A percentile compares a stretch with the other conserved stretches of the same genome.
These are phyloP conservation scores for Termitomyces bulborhizus DNA, from an alignment of 768 basidiomycete genomes.

Conservation along the genomic window DNA sequence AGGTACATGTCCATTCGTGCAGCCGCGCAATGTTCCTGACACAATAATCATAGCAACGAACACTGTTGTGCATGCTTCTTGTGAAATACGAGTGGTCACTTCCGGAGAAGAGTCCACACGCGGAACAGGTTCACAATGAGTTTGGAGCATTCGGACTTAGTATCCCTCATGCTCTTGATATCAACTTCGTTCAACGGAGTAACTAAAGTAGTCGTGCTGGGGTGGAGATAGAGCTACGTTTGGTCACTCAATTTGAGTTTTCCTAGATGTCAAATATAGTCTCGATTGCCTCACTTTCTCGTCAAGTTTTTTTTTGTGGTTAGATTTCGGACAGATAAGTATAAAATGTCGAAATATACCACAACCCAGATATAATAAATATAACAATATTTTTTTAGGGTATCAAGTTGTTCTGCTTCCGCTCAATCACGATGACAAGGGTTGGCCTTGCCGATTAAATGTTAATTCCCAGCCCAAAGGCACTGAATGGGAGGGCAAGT, in stretches of 20 bases:
- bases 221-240: background rate
- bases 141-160: conserved; percentile 29
- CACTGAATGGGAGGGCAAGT: too few relatives aligned
- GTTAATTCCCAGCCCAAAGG: too few relatives aligned
- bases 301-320: too few relatives aligned
- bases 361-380: too few relatives aligned
- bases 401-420: too few relatives aligned
- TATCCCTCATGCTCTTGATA: conserved; percentile 25
- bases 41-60: conserved; percentile 21
- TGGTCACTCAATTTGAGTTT: background rate
- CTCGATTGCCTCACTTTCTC: too few relatives aligned
- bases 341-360: too few relatives aligned
- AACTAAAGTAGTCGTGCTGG: background rate
- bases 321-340: too few relatives aligned
- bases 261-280: too few relatives aligned
- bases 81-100: conserved; percentile 27
- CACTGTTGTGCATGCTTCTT: conserved; percentile 27
- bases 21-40: background rate
- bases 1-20: conserved; percentile 7
- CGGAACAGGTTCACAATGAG: conserved; percentile 22
- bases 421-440: too few relatives aligned
- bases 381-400: too few relatives aligned
- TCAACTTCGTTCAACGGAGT: conserved; percentile 19
- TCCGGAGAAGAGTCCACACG: conserved; percentile 21
- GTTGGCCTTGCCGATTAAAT: too few relatives aligned